A percentile compares a stretch with the other conserved stretches of the same genome.
These are phyloP conservation scores for Physaria fendleri DNA, from an alignment of 345 rosid species.

Conservation along the genomic window DNA sequence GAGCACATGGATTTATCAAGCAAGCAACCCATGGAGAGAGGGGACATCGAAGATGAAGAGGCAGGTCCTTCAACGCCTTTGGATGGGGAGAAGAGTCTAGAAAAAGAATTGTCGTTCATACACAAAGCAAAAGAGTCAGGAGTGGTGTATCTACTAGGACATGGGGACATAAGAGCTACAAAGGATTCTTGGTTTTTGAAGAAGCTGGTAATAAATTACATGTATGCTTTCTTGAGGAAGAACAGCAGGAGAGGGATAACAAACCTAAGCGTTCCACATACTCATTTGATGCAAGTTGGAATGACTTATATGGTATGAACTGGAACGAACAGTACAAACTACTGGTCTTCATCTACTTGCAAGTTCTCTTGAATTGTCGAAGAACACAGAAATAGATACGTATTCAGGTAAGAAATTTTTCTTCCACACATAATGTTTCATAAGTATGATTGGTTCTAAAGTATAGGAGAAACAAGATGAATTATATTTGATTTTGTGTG, in stretches of 20 bases:
- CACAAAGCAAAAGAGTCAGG: slow-evolving; percentile 94
- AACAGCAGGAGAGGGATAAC: slow-evolving; percentile 91
- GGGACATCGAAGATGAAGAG: slow-evolving; percentile 46
- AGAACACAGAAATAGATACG: slow-evolving; percentile 8
- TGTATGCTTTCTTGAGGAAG: slow-evolving; percentile 92
- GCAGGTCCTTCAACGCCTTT: slow-evolving; percentile 27
- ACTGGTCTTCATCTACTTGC: slow-evolving; percentile 4
- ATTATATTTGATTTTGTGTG: not conserved
- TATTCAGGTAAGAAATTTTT: not conserved
- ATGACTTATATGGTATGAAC: slow-evolving; percentile 98
- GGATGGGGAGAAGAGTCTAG: slow-evolving; percentile 78
- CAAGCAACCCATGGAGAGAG: slow-evolving; percentile 40
- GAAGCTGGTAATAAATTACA: slow-evolving; percentile 86
- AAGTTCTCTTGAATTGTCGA: not conserved
- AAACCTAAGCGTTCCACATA: slow-evolving; percentile 88
- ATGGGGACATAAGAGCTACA: slow-evolving; percentile 90
- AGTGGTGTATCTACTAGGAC: slow-evolving; percentile 96
- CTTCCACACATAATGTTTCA: slow-evolving; percentile 9
- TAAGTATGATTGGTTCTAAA: slow-evolving; percentile 9
- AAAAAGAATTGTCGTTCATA: slow-evolving; percentile 84
- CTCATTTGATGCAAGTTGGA: slow-evolving; percentile 96
- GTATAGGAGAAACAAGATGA: slow-evolving; percentile 18
- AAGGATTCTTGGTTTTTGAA: slow-evolving; percentile 96
- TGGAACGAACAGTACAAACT: not conserved
- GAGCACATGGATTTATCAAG: slow-evolving; percentile 40